These are phyloP conservation scores for Xerocomellus chrysenteron DNA, from an alignment of 768 basidiomycete species.

Conservation along the genomic window DNA sequence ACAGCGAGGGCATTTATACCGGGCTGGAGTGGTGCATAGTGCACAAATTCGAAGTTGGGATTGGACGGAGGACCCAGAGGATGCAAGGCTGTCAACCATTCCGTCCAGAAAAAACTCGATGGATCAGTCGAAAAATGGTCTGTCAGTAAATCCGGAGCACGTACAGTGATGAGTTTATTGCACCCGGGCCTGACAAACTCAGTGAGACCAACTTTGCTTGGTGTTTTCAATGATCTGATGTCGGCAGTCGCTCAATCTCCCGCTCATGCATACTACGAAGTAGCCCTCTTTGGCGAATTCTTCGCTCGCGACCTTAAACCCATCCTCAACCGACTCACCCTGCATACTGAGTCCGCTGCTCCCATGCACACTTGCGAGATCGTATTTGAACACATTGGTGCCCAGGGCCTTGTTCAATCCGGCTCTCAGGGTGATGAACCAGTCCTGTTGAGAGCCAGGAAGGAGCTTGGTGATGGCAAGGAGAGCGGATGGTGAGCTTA, in stretches of 20 bases:
- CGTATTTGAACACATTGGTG: conserved; percentile 79
- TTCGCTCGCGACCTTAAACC: conserved; percentile 72
- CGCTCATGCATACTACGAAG: conserved; percentile 74
- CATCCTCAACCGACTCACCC: conserved; percentile 77
- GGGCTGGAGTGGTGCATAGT: conserved; percentile 51
- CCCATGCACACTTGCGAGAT: conserved; percentile 75
- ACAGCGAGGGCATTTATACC: conserved; percentile 83
- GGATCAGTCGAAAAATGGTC: background rate
- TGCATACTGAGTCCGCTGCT: conserved; percentile 75
- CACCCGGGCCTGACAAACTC: background rate
- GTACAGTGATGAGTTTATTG: background rate
- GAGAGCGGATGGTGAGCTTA: conserved; percentile 58
- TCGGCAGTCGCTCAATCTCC: conserved; percentile 27
- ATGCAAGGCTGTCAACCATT: conserved; percentile 8
- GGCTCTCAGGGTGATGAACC: conserved; percentile 54
- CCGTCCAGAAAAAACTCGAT: background rate
- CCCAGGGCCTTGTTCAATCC: conserved; percentile 56
- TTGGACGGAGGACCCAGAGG: conserved; percentile 15
- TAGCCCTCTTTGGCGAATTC: conserved; percentile 82
- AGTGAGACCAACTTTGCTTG: background rate
- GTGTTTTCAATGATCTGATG: conserved; percentile 9
- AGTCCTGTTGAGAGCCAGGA: conserved; percentile 67
- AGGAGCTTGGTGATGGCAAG: conserved; percentile 61
- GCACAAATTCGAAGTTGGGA: conserved; percentile 40
- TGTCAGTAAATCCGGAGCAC: background rate